A percentile compares a stretch with the other conserved stretches of the same genome.
These are phyloP conservation scores for Davidsoniella neocaledoniae DNA, from an alignment of 2,329 filamentous ascomycete genomes.

Conservation along the genomic window DNA sequence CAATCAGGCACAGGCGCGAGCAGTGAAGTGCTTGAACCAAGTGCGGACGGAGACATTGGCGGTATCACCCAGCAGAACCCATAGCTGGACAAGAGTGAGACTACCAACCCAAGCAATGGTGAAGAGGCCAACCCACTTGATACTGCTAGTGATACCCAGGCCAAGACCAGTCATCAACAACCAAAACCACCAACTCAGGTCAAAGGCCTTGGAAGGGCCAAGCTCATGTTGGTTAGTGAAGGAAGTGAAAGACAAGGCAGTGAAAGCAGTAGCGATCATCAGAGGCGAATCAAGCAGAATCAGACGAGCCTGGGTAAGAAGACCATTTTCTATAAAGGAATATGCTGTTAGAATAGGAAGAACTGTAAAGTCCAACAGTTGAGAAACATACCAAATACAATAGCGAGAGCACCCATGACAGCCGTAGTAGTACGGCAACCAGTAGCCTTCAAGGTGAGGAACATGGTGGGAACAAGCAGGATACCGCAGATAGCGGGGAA, in stretches of 20 bases:
- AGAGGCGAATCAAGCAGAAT: conserved; percentile 94
- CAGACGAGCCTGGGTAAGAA: conserved; percentile 84
- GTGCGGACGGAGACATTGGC: conserved; percentile 70
- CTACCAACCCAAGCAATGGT: conserved; percentile 95
- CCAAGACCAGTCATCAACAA: conserved; percentile 70
- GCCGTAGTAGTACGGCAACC: conserved; percentile 81
- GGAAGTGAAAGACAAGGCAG: conserved; percentile 73
- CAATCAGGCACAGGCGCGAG: conserved; percentile 81
- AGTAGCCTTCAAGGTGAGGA: conserved; percentile 77
- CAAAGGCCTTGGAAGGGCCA: conserved; percentile 75
- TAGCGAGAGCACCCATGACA: conserved; percentile 62
- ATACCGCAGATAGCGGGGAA: conserved; percentile 83
- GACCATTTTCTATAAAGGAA: conserved; percentile 59
- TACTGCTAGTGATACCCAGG: conserved; percentile 78
- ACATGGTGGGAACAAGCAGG: conserved; percentile 78
- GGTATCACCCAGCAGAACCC: conserved; percentile 81
- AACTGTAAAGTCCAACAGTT: no score
- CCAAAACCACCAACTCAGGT: conserved; percentile 96
- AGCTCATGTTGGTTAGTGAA: conserved; percentile 97
- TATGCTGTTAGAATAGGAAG: background rate
- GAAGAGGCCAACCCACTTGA: conserved; percentile 98
- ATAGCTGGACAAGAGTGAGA: conserved; percentile 81
- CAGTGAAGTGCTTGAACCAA: conserved; percentile 88
- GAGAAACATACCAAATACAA: conserved; percentile 72
- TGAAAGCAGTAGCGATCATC: conserved; percentile 83